Percentiles rank a stretch among this genome's conserved stretches.
These are phyloP conservation scores for Coprinopsis sp. DNA, from an alignment of 768 basidiomycete genomes.

Conservation along the genomic window DNA sequence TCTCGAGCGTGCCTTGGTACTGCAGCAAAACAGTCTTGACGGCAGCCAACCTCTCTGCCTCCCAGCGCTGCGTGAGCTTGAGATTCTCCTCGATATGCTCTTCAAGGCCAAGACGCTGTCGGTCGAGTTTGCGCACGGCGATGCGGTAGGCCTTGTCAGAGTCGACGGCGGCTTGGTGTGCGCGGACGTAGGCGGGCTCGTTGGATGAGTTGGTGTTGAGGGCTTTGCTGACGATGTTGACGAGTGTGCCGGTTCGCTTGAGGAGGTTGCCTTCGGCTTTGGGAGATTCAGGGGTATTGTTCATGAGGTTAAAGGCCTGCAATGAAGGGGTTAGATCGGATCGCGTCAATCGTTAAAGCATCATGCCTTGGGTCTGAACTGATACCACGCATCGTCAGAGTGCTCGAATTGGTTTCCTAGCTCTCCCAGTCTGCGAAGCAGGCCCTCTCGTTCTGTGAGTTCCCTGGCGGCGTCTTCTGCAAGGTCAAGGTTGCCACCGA, in stretches of 20 bases:
- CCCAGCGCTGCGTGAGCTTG: slow-evolving; percentile 79
- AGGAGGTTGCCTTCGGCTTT: slow-evolving; percentile 46
- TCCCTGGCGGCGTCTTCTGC: slow-evolving; percentile 72
- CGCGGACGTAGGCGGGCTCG: slow-evolving; percentile 66
- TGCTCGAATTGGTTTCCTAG: slow-evolving; percentile 78
- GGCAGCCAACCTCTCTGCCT: slow-evolving; percentile 74
- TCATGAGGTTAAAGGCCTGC: slow-evolving; percentile 59
- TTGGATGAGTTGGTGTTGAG: slow-evolving; percentile 43
- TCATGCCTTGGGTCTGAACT: slow-evolving; percentile 74
- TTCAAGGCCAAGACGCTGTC: slow-evolving; percentile 81
- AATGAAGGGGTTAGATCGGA: neutral
- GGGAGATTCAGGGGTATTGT: slow-evolving; percentile 25
- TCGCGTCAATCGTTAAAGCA: neutral
- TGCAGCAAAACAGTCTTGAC: slow-evolving; percentile 86
- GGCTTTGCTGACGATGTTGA: slow-evolving; percentile 70
- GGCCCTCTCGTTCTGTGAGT: slow-evolving; percentile 55
- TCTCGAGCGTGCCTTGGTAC: slow-evolving; percentile 77
- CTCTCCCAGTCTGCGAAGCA: slow-evolving; percentile 73
- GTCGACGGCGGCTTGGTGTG: slow-evolving; percentile 73
- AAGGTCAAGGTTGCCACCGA: slow-evolving; percentile 71
- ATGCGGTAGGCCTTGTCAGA: slow-evolving; percentile 79
- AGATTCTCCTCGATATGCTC: slow-evolving; percentile 81
- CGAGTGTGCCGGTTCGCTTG: slow-evolving; percentile 65
- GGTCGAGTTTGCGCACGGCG: slow-evolving; percentile 76
- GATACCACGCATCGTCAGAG: slow-evolving; percentile 76